Evolutionary conservation across 2,329 filamentous ascomycete species (phyloP), one percentile per base, ranked within the genome.

Genomic region (Monilinia laxa): DNA sequence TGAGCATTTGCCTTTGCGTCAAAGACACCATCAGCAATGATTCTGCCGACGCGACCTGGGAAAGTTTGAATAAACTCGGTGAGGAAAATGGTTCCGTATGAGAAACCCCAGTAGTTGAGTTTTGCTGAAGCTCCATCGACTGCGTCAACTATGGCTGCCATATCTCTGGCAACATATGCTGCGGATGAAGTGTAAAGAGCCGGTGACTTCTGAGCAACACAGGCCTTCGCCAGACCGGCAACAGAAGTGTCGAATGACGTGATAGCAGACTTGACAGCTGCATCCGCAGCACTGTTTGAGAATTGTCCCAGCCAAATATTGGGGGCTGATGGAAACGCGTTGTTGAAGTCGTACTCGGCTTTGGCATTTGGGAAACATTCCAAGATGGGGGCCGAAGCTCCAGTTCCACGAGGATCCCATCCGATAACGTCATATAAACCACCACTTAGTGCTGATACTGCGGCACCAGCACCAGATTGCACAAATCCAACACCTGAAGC

Each of bases 61-160:
- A 77, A 80, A 75, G 81, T 77, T 1, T 77, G 77, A 12, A 80
- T 80, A 64, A 81, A 81, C 1, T 76, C 79, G 40, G 78, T 77
- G 0, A 80, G 80, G 6, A 81, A 73, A 10, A 79, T 70, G 0
- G 78, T 80, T 5, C 80, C 80, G 66, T 85, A 85, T 3, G 81
- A 83, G 62, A 84, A 78, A 0, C 83, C 81, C 75, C 81, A 79
- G 70, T 82, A 84, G 70, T 81, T 80, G 38, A 84, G 70, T 62
- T 70, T 69, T 65, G 57, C 57, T 18, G 28, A 35, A 20, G 57
- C 10, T 6, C 57, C 57, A 23, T 60, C 57, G 6, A 49, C 31
- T 51, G 57, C 57, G 25, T 60, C 68, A 4, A 71, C 62, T 42
- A 71, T 71, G 10, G 68, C 59, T 38, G 65, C 65, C 70, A 71